Evolutionary conservation across 495 filamentous ascomycete species (phyloP).

Genomic region (Talaromyces liani): DNA sequence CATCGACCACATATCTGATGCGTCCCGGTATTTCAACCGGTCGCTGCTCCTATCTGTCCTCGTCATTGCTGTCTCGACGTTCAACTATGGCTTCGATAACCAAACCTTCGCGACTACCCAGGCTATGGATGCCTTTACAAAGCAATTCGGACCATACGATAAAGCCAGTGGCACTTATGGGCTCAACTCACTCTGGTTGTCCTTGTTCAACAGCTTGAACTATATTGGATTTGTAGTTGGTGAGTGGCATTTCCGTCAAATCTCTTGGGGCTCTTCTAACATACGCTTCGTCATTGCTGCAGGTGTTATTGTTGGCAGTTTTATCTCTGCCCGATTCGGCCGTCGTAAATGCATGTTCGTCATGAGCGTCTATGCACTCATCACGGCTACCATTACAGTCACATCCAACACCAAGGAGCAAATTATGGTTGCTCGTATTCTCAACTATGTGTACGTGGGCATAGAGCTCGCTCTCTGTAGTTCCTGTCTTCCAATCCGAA

Average conservation of each 20-base stretch:
- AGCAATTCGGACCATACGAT: constrained; percentile 20
- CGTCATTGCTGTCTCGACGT: not conserved
- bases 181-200: constrained; percentile 16
- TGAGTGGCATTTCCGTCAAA: not conserved
- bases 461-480: constrained; percentile 28
- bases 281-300: constrained; percentile 13
- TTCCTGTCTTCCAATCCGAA: constrained; percentile 23
- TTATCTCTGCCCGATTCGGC: constrained; percentile 22
- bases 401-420: constrained; percentile 21
- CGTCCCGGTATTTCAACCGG: no score
- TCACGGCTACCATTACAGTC: constrained; percentile 20
- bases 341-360: constrained; percentile 24
- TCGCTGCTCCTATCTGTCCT: no score
- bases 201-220: constrained; percentile 20
- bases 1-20: no score
- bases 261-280: not conserved
- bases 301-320: constrained; percentile 12
- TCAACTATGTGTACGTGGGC: constrained; percentile 19
- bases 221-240: constrained; percentile 22
- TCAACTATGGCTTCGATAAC: constrained; percentile 26
- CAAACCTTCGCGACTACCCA: constrained; percentile 17
- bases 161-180: constrained; percentile 10
- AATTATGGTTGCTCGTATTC: constrained; percentile 18
- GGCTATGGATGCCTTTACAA: constrained; percentile 18
- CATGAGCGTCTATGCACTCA: constrained; percentile 25